Percentiles rank a stretch among this genome's conserved stretches.
Evolutionary conservation across 257 asterid genomes (phyloP).

Genomic region (Capsicum chinense): DNA sequence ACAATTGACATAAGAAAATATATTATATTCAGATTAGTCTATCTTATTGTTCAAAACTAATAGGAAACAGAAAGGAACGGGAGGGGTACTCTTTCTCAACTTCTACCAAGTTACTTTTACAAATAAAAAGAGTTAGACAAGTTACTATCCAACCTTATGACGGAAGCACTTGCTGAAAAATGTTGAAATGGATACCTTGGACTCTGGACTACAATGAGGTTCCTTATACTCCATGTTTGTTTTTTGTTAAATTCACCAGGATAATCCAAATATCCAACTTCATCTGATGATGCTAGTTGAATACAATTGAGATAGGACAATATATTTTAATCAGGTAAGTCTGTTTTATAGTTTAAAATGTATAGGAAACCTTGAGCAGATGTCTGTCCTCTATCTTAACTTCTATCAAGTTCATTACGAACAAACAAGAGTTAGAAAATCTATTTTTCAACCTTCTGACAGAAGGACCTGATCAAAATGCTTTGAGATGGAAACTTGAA

Average conservation of each 20-base stretch:
- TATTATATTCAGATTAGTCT: neutral
- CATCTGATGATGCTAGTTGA: constrained; percentile 7
- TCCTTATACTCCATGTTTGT: neutral
- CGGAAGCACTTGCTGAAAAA: neutral
- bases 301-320: neutral
- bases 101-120: neutral
- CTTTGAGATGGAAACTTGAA: neutral
- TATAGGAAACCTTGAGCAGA: neutral
- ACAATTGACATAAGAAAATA: neutral
- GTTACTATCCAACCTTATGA: neutral
- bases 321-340: neutral
- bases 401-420: neutral
- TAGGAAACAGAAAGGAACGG: constrained; percentile 13
- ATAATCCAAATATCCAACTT: constrained; percentile 11
- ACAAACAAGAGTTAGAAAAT: neutral
- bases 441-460: neutral
- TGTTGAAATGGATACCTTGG: neutral
- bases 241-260: neutral
- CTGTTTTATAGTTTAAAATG: constrained; percentile 2
- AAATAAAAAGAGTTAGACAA: neutral
- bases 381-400: neutral
- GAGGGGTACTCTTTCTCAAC: neutral
- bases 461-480: neutral
- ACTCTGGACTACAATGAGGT: constrained; percentile 11
- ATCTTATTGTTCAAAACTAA: constrained; percentile 9